phyloP scores from a whole-genome alignment of 768 basidiomycete genomes.

The Amanita polypyramis region DNA sequence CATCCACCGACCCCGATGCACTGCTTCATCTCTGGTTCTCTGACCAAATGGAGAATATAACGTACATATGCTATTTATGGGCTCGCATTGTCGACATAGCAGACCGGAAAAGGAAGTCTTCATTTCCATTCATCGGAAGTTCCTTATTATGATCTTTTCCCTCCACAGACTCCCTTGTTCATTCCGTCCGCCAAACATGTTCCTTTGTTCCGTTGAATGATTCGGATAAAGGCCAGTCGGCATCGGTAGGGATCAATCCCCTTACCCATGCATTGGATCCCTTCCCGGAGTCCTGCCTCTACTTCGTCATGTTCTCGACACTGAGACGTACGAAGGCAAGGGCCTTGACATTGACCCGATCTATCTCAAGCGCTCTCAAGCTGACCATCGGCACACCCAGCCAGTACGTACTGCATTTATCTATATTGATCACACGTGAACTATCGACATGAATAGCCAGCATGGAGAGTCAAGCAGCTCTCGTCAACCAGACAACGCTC shows the following conservation, averaged over 20 bases:
- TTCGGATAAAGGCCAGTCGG: conserved; percentile 1
- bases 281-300: not conserved
- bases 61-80: no score
- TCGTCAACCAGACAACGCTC: conserved; percentile 9
- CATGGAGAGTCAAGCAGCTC: not conserved
- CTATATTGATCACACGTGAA: not conserved
- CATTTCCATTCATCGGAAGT: not conserved
- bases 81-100: no score
- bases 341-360: conserved; percentile 37
- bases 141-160: not conserved
- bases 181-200: not conserved
- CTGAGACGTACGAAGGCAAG: conserved; percentile 37
- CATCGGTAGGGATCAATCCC: not conserved
- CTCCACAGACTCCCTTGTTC: not conserved
- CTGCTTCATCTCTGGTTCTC: no score
- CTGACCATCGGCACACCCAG: conserved; percentile 13
- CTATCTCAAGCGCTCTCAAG: conserved; percentile 37
- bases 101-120: not conserved
- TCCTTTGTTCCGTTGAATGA: not conserved
- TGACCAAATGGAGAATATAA: no score
- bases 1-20: no score
- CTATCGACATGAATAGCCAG: not conserved
- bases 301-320: conserved; percentile 19
- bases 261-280: not conserved
- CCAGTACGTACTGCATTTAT: conserved; percentile 10